Evolutionary conservation across 2,329 filamentous ascomycete genomes (phyloP).

Genomic region (Hypoxylon sp.): DNA sequence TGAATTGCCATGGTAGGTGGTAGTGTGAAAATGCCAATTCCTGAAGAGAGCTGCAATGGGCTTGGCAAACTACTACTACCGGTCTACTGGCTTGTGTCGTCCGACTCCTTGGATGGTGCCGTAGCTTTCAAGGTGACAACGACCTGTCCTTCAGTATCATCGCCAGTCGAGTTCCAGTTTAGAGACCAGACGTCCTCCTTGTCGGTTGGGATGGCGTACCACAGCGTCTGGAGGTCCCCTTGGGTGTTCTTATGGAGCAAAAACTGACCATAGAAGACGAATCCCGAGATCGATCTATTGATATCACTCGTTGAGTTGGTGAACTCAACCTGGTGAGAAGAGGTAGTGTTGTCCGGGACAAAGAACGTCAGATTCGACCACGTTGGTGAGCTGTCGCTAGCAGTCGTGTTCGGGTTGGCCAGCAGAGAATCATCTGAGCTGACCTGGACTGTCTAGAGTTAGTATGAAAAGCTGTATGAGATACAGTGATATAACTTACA

Average conservation of each 20-base stretch:
- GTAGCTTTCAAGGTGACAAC: conserved; percentile 43
- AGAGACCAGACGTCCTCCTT: conserved; percentile 44
- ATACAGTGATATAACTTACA: conserved; percentile 34
- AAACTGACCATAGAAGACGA: conserved; percentile 46
- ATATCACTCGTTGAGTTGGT: conserved; percentile 15
- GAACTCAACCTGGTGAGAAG: conserved; percentile 42
- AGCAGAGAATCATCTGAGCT: conserved; percentile 33
- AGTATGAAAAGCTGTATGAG: conserved; percentile 8
- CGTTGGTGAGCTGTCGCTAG: conserved; percentile 28
- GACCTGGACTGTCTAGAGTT: conserved; percentile 36
- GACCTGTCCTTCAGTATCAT: conserved; percentile 34
- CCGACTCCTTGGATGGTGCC: conserved; percentile 25
- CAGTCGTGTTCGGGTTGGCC: conserved; percentile 45
- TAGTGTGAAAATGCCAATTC: not conserved
- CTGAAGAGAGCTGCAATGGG: not conserved
- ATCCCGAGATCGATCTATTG: conserved; percentile 37
- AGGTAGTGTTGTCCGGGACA: conserved; percentile 37
- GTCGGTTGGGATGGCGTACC: conserved; percentile 44
- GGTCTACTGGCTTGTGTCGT: conserved; percentile 2
- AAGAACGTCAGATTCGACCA: conserved; percentile 48
- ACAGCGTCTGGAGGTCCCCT: conserved; percentile 42
- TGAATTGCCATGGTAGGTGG: not conserved
- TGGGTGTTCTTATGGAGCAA: conserved; percentile 33
- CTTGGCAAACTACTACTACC: not conserved
- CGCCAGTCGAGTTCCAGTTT: conserved; percentile 46